Conservation (phyloP, 306 rosid genomes). For the Trifolium pratense region DNA sequence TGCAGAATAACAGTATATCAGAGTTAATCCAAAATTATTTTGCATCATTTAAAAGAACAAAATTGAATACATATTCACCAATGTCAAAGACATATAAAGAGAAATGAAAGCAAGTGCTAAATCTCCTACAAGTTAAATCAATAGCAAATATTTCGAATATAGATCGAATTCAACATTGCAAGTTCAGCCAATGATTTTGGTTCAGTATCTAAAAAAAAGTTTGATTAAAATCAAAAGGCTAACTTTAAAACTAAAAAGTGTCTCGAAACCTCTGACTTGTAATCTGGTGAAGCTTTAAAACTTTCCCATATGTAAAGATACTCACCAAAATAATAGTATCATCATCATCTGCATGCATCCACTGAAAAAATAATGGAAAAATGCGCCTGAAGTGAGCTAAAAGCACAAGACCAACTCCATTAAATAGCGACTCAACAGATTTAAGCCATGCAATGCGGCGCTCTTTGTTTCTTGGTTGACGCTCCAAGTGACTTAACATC, state of each 20-base stretch:
- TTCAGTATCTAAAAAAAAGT: background rate
- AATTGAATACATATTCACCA: conserved; percentile 26
- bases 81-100: conserved; percentile 25
- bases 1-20: conserved; percentile 42
- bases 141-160: conserved; percentile 8
- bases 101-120: conserved; percentile 20
- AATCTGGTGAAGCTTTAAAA: conserved; percentile 26
- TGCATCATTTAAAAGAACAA: conserved; percentile 15
- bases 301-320: conserved; percentile 5
- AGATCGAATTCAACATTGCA: conserved; percentile 17
- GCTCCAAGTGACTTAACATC: conserved; percentile 94
- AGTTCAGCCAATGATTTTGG: conserved; percentile 20
- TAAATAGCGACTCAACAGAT: conserved; percentile 61
- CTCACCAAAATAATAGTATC: conserved; percentile 85
- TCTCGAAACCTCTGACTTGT: conserved; percentile 12
- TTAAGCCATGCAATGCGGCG: conserved; percentile 90
- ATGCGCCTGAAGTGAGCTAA: conserved; percentile 89
- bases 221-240: conserved; percentile 20
- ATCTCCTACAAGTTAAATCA: conserved; percentile 18
- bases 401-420: conserved; percentile 68
- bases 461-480: conserved; percentile 87
- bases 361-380: conserved; percentile 84
- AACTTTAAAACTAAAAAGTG: conserved; percentile 14
- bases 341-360: conserved; percentile 92
- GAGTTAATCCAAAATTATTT: conserved; percentile 17